Conservation (phyloP, 1,139 yeast genomes). For the Blastobotrys persicus region DNA sequence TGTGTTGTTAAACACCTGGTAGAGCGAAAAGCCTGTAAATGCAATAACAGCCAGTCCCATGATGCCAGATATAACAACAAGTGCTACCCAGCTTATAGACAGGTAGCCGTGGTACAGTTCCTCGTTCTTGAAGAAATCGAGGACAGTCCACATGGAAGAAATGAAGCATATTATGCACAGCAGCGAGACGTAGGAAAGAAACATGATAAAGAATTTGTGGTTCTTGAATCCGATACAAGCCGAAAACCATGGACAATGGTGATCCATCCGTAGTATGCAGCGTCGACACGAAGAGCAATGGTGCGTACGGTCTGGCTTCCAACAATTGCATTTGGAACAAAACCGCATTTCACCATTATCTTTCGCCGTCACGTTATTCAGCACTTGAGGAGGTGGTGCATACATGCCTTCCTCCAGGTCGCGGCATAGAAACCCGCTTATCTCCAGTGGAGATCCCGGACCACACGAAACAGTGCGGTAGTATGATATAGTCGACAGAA, state of each 20-base stretch:
- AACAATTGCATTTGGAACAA: constrained; percentile 71
- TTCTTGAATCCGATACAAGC: constrained; percentile 81
- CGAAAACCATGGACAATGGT: constrained; percentile 98
- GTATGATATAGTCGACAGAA: constrained; percentile 46
- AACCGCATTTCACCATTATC: constrained; percentile 51
- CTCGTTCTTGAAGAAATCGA: constrained; percentile 50
- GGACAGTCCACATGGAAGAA: constrained; percentile 45
- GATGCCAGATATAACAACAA: constrained; percentile 59
- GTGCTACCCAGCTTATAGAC: constrained; percentile 58
- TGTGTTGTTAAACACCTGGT: constrained; percentile 55
- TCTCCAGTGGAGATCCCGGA: constrained; percentile 49
- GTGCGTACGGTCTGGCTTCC: constrained; percentile 85
- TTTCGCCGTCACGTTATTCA: constrained; percentile 41
- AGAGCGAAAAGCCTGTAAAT: constrained; percentile 61
- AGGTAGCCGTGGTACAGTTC: constrained; percentile 39
- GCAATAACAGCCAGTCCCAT: constrained; percentile 59
- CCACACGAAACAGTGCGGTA: constrained; percentile 53
- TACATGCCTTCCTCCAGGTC: constrained; percentile 26
- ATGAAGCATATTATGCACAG: constrained; percentile 47
- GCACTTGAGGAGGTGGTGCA: constrained; percentile 37
- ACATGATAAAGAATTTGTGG: constrained; percentile 77
- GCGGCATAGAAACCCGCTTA: constrained; percentile 26
- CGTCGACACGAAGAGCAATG: constrained; percentile 41
- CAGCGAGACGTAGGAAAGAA: constrained; percentile 55
- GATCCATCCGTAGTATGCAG: constrained; percentile 51